These are phyloP conservation scores for Aegilops longissima DNA, from an alignment of 176 grass and related monocot species.

Conservation along the genomic window DNA sequence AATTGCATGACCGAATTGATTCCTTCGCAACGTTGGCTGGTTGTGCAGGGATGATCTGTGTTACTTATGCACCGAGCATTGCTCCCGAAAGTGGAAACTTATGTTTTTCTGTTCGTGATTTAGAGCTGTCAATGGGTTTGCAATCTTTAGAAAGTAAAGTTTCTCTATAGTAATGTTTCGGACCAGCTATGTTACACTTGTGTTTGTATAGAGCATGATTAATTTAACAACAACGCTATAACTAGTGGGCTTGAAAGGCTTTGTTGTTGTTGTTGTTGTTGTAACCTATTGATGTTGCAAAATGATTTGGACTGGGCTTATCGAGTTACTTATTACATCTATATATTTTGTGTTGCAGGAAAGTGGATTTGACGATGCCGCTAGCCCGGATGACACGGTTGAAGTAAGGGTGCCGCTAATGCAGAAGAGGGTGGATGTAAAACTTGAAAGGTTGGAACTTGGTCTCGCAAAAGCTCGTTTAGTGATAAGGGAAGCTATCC, in stretches of 20 bases:
- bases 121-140: not conserved
- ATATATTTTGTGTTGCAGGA: conserved; percentile 23
- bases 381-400: not conserved
- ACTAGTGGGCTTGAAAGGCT: too few species aligned
- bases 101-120: not conserved
- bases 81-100: not conserved
- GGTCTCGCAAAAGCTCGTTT: too few species aligned
- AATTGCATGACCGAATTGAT: not conserved
- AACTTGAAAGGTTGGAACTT: too few species aligned
- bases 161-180: too few species aligned
- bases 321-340: not conserved
- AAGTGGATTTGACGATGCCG: not conserved
- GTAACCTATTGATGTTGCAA: not conserved
- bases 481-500: too few species aligned
- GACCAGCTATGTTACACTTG: not conserved
- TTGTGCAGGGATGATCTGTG: not conserved
- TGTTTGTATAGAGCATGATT: not conserved
- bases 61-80: not conserved
- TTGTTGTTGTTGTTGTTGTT: too few species aligned
- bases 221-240: not conserved
- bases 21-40: not conserved
- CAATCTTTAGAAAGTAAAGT: not conserved
- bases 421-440: too few species aligned
- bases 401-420: not conserved
- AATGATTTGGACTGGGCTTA: not conserved